phyloP scores from a whole-genome alignment of 768 basidiomycete genomes.

The Tylopilus rubrobrunneus region DNA sequence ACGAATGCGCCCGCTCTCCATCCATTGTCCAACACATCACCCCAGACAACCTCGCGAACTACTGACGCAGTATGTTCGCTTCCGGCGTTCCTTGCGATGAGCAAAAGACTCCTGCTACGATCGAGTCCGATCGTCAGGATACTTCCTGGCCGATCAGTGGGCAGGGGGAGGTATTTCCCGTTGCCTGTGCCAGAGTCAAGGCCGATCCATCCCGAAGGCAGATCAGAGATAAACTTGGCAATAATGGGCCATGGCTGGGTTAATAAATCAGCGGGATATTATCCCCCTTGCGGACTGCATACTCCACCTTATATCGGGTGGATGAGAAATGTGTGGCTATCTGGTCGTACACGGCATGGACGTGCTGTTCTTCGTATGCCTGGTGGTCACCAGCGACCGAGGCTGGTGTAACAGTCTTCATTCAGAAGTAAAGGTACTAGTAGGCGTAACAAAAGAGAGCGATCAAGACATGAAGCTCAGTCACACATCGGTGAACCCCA shows the following conservation, averaged over 20 bases:
- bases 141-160: slow-evolving; percentile 53
- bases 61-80: slow-evolving; percentile 24
- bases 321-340: slow-evolving; percentile 87
- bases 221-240: slow-evolving; percentile 61
- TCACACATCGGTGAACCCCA: slow-evolving; percentile 57
- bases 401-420: slow-evolving; percentile 37
- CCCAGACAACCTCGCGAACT: slow-evolving; percentile 71
- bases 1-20: slow-evolving; percentile 87
- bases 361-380: slow-evolving; percentile 67
- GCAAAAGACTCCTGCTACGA: slow-evolving; percentile 73
- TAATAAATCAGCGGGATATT: not conserved
- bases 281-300: not conserved
- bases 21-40: slow-evolving; percentile 65
- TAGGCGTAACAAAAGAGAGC: not conserved
- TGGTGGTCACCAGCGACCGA: slow-evolving; percentile 47
- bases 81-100: slow-evolving; percentile 67
- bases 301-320: slow-evolving; percentile 77
- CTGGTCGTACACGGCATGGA: slow-evolving; percentile 79
- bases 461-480: slow-evolving; percentile 2
- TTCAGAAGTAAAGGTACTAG: not conserved
- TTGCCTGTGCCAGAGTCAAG: slow-evolving; percentile 96
- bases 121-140: slow-evolving; percentile 83
- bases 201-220: slow-evolving; percentile 79
- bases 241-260: slow-evolving; percentile 88
- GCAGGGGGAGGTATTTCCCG: slow-evolving; percentile 90